Conservation (phyloP, 2,329 filamentous ascomycete species). For the Xylaria sp. region DNA sequence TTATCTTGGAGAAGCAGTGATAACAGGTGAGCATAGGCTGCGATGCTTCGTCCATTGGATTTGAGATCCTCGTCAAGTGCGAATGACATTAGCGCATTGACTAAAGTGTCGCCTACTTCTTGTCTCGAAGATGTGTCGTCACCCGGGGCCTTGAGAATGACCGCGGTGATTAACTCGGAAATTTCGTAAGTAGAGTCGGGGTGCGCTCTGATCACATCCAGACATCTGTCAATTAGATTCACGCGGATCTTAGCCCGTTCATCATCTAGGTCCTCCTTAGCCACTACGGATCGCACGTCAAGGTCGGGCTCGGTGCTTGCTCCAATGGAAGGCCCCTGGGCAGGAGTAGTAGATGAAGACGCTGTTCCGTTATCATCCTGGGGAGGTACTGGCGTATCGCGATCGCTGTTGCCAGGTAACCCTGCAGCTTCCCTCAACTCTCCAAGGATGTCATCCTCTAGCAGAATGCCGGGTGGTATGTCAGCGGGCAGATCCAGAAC, state of each 20-base stretch:
- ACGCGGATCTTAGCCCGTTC: constrained; percentile 72
- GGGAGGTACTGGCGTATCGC: constrained; percentile 28
- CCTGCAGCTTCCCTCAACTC: constrained; percentile 22
- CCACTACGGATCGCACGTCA: constrained; percentile 45
- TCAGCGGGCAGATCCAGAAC: constrained; percentile 31
- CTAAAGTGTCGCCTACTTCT: constrained; percentile 80
- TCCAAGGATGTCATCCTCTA: constrained; percentile 31
- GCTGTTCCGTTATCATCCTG: constrained; percentile 31
- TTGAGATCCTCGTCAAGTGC: constrained; percentile 64
- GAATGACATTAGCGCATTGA: constrained; percentile 78
- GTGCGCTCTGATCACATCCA: constrained; percentile 88
- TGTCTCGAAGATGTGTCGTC: constrained; percentile 56
- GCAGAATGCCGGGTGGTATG: constrained; percentile 25
- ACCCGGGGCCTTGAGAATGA: constrained; percentile 62
- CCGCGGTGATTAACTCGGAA: constrained; percentile 79
- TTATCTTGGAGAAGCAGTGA: constrained; percentile 85
- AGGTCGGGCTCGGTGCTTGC: constrained; percentile 24
- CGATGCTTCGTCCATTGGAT: constrained; percentile 64
- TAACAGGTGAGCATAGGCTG: constrained; percentile 88
- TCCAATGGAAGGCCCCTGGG: constrained; percentile 22
- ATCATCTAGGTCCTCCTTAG: constrained; percentile 78
- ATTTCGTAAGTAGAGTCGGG: constrained; percentile 89
- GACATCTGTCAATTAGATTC: constrained; percentile 82
- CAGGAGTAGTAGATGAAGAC: constrained; percentile 29
- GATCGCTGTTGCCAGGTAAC: constrained; percentile 19